Evolutionary conservation across 495 filamentous ascomycete species (phyloP).

Genomic region (Filosporella fistucella): DNA sequence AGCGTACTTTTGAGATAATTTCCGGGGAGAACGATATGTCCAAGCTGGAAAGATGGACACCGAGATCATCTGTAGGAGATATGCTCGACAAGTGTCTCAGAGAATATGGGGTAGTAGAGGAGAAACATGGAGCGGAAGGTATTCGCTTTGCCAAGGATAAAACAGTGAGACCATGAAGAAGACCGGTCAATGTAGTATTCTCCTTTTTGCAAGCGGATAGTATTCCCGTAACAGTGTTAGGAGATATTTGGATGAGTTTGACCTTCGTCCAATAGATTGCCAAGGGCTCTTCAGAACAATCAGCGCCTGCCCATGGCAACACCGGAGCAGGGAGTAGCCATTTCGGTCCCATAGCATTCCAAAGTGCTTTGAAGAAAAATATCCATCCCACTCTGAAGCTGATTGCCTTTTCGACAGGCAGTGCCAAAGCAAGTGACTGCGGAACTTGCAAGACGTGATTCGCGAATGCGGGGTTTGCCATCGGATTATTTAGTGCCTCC

Average conservation of each 20-base stretch:
- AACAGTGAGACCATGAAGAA: constrained; percentile 20
- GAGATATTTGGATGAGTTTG: constrained; percentile 15
- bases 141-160: constrained; percentile 16
- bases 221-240: constrained; percentile 7
- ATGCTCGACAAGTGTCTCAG: constrained; percentile 15
- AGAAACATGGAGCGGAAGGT: constrained; percentile 11
- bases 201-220: constrained; percentile 18
- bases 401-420: constrained; percentile 11
- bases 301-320: constrained; percentile 8
- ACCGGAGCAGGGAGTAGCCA: neutral
- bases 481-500: constrained; percentile 15
- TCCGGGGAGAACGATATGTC: constrained; percentile 5
- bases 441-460: constrained; percentile 7
- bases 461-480: neutral
- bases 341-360: constrained; percentile 2
- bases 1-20: constrained; percentile 13
- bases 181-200: constrained; percentile 22
- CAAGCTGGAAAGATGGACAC: constrained; percentile 18
- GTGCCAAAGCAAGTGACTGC: neutral
- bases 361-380: constrained; percentile 7
- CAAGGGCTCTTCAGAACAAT: neutral
- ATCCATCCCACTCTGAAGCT: constrained; percentile 10
- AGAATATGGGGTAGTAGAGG: constrained; percentile 8
- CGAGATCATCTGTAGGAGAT: constrained; percentile 13
- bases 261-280: constrained; percentile 18